Conservation (phyloP, 2,329 filamentous ascomycete species). For the Chaetothyriales sp. region DNA sequence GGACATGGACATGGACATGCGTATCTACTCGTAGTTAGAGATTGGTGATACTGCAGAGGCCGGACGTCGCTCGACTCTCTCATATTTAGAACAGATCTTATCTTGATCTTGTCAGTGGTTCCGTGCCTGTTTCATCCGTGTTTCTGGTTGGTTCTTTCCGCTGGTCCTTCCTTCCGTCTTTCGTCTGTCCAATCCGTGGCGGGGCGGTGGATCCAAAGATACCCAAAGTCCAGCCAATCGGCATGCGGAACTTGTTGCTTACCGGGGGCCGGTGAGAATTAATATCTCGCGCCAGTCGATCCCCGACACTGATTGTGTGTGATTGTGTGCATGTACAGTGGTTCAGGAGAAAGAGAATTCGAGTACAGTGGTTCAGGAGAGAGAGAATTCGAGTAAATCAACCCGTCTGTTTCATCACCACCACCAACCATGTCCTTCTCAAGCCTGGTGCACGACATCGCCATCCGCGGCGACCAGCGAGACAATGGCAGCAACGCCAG, state of each 20-base stretch:
- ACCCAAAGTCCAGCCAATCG: neutral
- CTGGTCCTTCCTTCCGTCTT: neutral
- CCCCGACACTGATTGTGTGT: neutral
- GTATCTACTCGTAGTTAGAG: no score
- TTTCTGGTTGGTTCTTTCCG: neutral
- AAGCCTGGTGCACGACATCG: conserved; percentile 34
- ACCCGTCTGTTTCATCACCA: neutral
- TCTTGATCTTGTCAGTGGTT: no score
- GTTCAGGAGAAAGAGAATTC: neutral
- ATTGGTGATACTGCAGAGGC: no score
- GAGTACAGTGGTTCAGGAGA: neutral
- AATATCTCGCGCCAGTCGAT: neutral
- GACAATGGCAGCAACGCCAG: conserved; percentile 8
- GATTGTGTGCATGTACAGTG: no score
- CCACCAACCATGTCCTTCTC: conserved; percentile 32
- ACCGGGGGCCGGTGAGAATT: neutral
- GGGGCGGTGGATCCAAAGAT: neutral
- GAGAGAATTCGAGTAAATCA: neutral
- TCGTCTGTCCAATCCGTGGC: neutral
- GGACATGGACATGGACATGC: no score
- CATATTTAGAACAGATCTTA: no score
- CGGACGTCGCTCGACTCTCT: no score
- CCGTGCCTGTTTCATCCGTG: neutral
- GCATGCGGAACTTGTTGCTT: neutral
- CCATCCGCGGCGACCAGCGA: conserved; percentile 27